Evolutionary conservation across 345 rosid species (phyloP).

Genomic region (Theobroma cacao): DNA sequence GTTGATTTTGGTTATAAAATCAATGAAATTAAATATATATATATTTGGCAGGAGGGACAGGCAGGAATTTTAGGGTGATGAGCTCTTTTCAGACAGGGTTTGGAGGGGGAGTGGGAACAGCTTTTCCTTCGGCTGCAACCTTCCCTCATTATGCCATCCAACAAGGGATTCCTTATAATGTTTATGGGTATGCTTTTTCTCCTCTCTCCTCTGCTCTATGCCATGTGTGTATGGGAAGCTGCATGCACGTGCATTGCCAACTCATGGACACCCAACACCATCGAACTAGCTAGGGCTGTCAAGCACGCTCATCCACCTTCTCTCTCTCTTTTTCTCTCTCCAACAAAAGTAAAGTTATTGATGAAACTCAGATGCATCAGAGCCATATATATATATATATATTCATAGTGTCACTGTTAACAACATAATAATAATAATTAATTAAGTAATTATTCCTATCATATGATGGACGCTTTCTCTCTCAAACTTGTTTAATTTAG

Average conservation of each 20-base stretch:
- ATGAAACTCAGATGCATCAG: neutral
- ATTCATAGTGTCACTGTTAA: no score
- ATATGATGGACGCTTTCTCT: neutral
- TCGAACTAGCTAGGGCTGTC: slow-evolving; percentile 18
- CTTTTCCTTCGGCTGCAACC: slow-evolving; percentile 77
- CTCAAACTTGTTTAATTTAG: no score
- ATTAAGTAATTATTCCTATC: no score
- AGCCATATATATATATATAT: no score
- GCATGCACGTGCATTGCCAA: slow-evolving; percentile 53
- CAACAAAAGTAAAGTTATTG: neutral
- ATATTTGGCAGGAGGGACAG: slow-evolving; percentile 58
- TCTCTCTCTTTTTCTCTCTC: slow-evolving; percentile 13
- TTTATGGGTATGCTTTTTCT: slow-evolving; percentile 50
- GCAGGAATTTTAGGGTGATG: slow-evolving; percentile 68
- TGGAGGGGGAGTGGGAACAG: slow-evolving; percentile 54
- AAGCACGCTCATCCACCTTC: slow-evolving; percentile 15
- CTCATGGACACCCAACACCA: slow-evolving; percentile 32
- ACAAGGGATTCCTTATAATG: slow-evolving; percentile 74
- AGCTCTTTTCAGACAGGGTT: slow-evolving; percentile 71
- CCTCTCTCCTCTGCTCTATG: slow-evolving; percentile 11
- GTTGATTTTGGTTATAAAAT: neutral
- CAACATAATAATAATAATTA: no score
- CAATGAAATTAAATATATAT: no score
- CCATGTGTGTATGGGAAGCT: neutral
- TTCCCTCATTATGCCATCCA: slow-evolving; percentile 89